Base-by-base conservation (phyloP, 495 filamentous ascomycete genomes). In the Penicillium herquei region DNA sequence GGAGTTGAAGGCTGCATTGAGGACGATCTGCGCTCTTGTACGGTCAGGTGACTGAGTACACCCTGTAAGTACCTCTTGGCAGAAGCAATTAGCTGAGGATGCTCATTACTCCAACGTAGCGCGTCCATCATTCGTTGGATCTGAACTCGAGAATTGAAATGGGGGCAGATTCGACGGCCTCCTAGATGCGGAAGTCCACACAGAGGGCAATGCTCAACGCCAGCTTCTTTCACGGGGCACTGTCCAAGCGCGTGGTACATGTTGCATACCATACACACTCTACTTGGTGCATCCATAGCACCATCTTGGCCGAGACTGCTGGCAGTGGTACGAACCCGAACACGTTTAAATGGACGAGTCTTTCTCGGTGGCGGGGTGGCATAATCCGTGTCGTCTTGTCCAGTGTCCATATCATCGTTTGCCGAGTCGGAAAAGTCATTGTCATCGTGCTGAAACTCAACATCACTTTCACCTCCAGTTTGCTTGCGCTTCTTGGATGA, bases 171-270 rank as follows among this genome's bases (percentile, higher is more conserved):
- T 6, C 84, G 78, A 1, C 61, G 58, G 30, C 63, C 44, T 14
- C 85, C 84, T 54, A 72, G 84, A 57, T 91, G 88, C 4, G 87
- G 84, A 21, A 86, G 69, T 9, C 86, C 85, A 59, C 88, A 91
- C 3, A 90, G 75, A 8, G 76, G 78, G 62, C 88, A 91, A 51
- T 74, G 65, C 61, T 91, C 86, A 9, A 78, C 71, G 0, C 85
- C 86, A 16, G 83, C 81, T 6, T 72, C 21, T 60, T 83, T 87
- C 40, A 90, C 71, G 3, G 79, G 80, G 57, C 88, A 91, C 13
- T 64, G 64, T 6, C 88, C 88, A 8, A 63, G 55, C 2, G 70
- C 64, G 63, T 91, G 88, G 16, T 44, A 47, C 12, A 64, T 60
- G 3, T 62, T 52, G 68, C 88, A 91, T 14, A 78, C 83, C 2